Evolutionary conservation across 768 basidiomycete genomes (phyloP).

Genomic region (Multifurca ochricompacta): DNA sequence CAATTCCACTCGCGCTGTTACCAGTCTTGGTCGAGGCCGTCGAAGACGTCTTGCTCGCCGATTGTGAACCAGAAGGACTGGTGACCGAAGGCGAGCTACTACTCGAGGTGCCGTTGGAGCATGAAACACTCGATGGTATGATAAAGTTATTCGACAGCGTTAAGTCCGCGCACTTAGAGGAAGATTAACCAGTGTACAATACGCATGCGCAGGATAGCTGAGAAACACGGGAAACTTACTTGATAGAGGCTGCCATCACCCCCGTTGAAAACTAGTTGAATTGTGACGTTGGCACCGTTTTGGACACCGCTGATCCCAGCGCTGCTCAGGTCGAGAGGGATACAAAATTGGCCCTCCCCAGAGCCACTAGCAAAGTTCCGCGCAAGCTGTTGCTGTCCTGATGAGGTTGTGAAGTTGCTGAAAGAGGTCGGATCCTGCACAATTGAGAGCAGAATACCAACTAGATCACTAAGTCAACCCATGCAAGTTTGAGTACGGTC

Average conservation of each 20-base stretch:
- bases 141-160: constrained; percentile 49
- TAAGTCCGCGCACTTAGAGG: constrained; percentile 70
- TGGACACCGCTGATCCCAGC: constrained; percentile 41
- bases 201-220: neutral
- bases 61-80: neutral
- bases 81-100: neutral
- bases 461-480: constrained; percentile 31
- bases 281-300: constrained; percentile 64
- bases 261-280: constrained; percentile 59
- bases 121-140: constrained; percentile 37
- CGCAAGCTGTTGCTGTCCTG: constrained; percentile 28
- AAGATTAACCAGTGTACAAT: no score
- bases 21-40: neutral
- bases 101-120: constrained; percentile 27
- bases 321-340: constrained; percentile 51
- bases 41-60: neutral
- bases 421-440: constrained; percentile 53
- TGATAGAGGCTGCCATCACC: constrained; percentile 70
- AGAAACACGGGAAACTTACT: constrained; percentile 30
- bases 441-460: constrained; percentile 46
- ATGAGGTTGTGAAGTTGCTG: constrained; percentile 46
- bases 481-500: neutral
- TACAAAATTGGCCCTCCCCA: constrained; percentile 58
- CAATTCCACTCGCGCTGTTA: neutral
- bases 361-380: constrained; percentile 42